Evolutionary conservation across 1,139 yeast species (phyloP).

Genomic region (Zygosaccharomyces pseudobailii): DNA sequence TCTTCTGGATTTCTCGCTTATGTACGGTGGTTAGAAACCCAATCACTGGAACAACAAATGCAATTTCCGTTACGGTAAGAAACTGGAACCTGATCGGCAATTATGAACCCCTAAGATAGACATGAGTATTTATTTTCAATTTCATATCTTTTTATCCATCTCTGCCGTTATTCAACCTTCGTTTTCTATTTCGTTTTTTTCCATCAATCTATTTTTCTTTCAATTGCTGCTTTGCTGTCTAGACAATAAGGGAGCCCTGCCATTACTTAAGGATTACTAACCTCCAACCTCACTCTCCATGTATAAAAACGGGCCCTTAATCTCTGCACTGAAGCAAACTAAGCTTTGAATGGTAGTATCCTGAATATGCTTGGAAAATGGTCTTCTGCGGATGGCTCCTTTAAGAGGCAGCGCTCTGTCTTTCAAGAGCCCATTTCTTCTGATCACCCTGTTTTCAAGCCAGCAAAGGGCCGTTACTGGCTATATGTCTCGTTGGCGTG

Average conservation of each 20-base stretch:
- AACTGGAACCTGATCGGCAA: not conserved
- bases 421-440: constrained; percentile 59
- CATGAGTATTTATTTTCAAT: no score
- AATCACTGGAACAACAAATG: no score
- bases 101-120: no score
- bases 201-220: no score
- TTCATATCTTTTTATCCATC: no score
- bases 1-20: no score
- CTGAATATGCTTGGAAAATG: constrained; percentile 28
- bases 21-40: no score
- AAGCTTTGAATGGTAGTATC: not conserved
- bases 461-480: constrained; percentile 81
- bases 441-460: constrained; percentile 52
- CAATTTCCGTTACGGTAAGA: not conserved
- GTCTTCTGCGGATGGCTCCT: constrained; percentile 31
- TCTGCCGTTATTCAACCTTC: not conserved
- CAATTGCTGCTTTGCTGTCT: not conserved
- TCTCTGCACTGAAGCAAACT: not conserved
- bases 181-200: no score
- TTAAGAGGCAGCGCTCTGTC: constrained; percentile 33
- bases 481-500: constrained; percentile 84
- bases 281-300: not conserved
- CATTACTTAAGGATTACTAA: not conserved
- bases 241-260: not conserved
- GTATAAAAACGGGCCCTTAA: not conserved